phyloP scores from a whole-genome alignment of 768 basidiomycete species.

The Lentinula sp. region DNA sequence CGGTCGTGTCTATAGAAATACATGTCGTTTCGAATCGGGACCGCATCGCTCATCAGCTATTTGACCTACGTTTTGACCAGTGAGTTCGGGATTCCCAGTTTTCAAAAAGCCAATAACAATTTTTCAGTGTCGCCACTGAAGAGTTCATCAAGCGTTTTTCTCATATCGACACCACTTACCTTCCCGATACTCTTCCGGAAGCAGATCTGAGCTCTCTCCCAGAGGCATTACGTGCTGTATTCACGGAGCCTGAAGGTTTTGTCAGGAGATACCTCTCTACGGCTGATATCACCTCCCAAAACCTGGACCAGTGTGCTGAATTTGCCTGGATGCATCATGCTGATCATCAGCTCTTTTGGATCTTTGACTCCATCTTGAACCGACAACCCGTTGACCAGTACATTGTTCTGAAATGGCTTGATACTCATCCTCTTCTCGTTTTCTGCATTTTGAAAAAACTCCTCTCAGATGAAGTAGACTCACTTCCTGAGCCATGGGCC shows the following conservation, averaged over 20 bases:
- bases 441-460: slow-evolving; percentile 46
- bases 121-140: slow-evolving; percentile 39
- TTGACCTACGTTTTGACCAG: slow-evolving; percentile 67
- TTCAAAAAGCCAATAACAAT: neutral
- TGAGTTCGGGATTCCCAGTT: slow-evolving; percentile 24
- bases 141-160: slow-evolving; percentile 41
- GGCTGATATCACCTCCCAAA: slow-evolving; percentile 15
- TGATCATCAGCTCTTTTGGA: slow-evolving; percentile 47
- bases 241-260: neutral
- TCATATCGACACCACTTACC: slow-evolving; percentile 34
- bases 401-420: slow-evolving; percentile 36
- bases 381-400: slow-evolving; percentile 21
- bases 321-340: slow-evolving; percentile 45
- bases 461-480: slow-evolving; percentile 25
- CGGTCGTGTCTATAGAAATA: slow-evolving; percentile 50
- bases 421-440: slow-evolving; percentile 44
- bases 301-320: slow-evolving; percentile 29
- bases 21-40: slow-evolving; percentile 69
- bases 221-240: neutral
- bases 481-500: neutral
- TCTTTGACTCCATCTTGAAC: slow-evolving; percentile 36
- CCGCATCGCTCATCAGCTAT: slow-evolving; percentile 57
- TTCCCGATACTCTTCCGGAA: slow-evolving; percentile 30
- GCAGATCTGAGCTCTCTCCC: slow-evolving; percentile 29
- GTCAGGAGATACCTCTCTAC: neutral